Base-by-base conservation (phyloP, 225 moss, liverwort and hornwort genomes). In the Climacium dendroides region DNA sequence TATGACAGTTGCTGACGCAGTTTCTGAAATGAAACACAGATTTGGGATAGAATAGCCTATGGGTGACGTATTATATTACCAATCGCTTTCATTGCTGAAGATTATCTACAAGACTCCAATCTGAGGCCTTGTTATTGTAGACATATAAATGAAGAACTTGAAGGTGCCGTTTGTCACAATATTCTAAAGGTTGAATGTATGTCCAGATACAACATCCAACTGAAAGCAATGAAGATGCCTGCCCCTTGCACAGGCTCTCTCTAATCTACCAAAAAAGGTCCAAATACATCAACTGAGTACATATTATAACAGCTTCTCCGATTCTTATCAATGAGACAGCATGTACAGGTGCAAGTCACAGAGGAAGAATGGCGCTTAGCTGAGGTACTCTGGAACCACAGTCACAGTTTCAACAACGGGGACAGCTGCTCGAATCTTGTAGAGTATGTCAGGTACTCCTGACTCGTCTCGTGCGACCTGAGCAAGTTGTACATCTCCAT, bases 391-490 rank as follows among this genome's bases (percentile, higher is more conserved):
- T 26, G 95, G 93, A 72, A 93, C 91, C 78, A 91, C 87, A 57
- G 89, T 83, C 72, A 91, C 78, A n/a, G 91, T 83, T 84, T 94
- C 94, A 26, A 87, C 88, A 35, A 92, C 77, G 69, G 85, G 80
- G 32, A 80, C 26, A 70, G 95, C 93, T 83, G 78, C 26, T 39
- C 74, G 90, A 60, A 96, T 59, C 50, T 94, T 95, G 60, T 90
- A 89, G 37, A 98, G 92, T 60, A 96, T 91, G 80, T 98, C 98
- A 34, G 98, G 93, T 70, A 91, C 87, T 3, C 98, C 98, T 24
- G 94, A 92, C 85, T 95, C 96, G 73, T 98, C 98, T 77, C 96
- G 93, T 60, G 96, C 98, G 91, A 98, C 91, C 97, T 97, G 95
- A 66, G 59, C 64, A 91, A 59, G 60, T 30, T 13, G 55, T 25